Evolutionary conservation across 1,139 yeast species (phyloP).

Genomic region (Protomyces arabidopsidicola): DNA sequence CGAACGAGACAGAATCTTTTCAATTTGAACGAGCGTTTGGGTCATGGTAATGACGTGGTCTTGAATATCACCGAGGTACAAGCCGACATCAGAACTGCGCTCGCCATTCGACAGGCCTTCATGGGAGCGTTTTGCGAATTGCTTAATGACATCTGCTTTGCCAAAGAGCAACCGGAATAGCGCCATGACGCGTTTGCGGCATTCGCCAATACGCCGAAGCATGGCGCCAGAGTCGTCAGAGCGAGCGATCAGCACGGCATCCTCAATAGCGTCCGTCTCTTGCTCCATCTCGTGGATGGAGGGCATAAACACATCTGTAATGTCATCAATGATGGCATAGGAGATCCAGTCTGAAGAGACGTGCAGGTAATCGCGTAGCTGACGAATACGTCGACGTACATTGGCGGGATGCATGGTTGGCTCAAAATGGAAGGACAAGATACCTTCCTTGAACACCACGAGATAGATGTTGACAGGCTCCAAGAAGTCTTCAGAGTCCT

Average conservation of each 20-base stretch:
- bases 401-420: constrained; percentile 79
- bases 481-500: constrained; percentile 71
- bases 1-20: constrained; percentile 84
- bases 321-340: constrained; percentile 88
- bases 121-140: constrained; percentile 94
- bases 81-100: constrained; percentile 41
- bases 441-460: constrained; percentile 80
- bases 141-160: constrained; percentile 93
- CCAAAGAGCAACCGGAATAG: constrained; percentile 84
- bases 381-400: constrained; percentile 88
- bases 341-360: constrained; percentile 92
- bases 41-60: constrained; percentile 96
- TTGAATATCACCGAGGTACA: constrained; percentile 93
- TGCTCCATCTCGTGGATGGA: constrained; percentile 78
- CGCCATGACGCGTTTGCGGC: constrained; percentile 87
- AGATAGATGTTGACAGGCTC: constrained; percentile 86
- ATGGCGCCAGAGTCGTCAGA: constrained; percentile 56
- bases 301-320: constrained; percentile 90
- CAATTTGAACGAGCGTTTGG: constrained; percentile 82
- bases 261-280: constrained; percentile 91
- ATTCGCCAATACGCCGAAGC: constrained; percentile 75
- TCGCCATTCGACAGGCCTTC: constrained; percentile 50
- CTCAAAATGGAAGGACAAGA: constrained; percentile 77
- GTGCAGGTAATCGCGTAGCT: constrained; percentile 77
- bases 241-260: constrained; percentile 62